These are phyloP conservation scores for Talaromyces sp. DNA, from an alignment of 2,329 filamentous ascomycete species.

Conservation along the genomic window DNA sequence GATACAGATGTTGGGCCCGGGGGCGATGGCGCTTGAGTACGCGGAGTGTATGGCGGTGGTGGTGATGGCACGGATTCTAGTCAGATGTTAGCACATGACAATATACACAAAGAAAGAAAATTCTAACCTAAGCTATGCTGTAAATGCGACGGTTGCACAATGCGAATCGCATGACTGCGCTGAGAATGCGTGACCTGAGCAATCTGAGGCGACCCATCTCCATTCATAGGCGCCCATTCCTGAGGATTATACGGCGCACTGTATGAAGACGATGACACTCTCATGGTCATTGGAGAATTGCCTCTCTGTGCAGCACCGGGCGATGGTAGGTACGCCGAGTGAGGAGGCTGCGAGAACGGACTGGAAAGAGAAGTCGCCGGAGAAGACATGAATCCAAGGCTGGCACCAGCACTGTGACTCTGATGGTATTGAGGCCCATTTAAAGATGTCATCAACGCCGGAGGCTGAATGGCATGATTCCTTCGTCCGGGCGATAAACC, in stretches of 20 bases:
- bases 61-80: conserved; percentile 35
- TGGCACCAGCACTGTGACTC: conserved; percentile 29
- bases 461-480: conserved; percentile 45
- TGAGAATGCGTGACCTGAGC: conserved; percentile 32
- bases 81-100: conserved; percentile 16
- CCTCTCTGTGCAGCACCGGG: conserved; percentile 38
- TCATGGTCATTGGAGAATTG: conserved; percentile 45
- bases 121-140: conserved; percentile 34
- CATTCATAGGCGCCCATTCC: conserved; percentile 47
- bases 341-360: conserved; percentile 43
- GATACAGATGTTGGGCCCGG: conserved; percentile 24
- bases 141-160: conserved; percentile 29
- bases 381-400: conserved; percentile 38
- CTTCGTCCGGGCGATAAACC: conserved; percentile 42
- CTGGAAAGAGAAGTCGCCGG: conserved; percentile 47
- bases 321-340: conserved; percentile 37
- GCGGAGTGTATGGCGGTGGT: conserved; percentile 42
- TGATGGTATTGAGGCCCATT: conserved; percentile 38
- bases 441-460: conserved; percentile 44
- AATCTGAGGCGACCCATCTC: conserved; percentile 27
- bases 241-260: conserved; percentile 51
- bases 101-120: background rate
- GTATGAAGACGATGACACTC: conserved; percentile 37
- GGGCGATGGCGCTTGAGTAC: conserved; percentile 27
- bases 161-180: conserved; percentile 31